Conservation (phyloP, 2,329 filamentous ascomycete species). For the Phaeophleospora eucalypticola region DNA sequence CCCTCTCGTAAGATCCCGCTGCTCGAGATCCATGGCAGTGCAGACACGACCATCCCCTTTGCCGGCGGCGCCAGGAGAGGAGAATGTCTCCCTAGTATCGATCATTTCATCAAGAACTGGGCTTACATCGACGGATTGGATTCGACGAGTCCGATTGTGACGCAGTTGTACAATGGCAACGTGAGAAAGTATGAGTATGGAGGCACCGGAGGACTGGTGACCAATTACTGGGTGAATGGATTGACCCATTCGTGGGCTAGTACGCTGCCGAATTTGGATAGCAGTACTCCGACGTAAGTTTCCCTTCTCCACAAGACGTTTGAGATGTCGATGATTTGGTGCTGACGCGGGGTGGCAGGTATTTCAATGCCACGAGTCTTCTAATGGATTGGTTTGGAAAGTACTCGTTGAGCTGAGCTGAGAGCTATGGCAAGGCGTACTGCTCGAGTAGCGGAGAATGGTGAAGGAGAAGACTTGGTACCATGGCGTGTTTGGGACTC, state of each 20-base stretch:
- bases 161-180: constrained; percentile 6
- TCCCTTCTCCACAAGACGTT: no score
- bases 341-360: no score
- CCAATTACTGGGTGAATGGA: neutral
- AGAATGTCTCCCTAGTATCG: constrained; percentile 25
- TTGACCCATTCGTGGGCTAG: constrained; percentile 2
- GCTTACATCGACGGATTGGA: constrained; percentile 32
- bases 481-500: no score
- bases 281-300: neutral
- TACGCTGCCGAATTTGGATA: neutral
- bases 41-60: constrained; percentile 41
- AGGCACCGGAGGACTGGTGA: neutral
- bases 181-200: constrained; percentile 1
- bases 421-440: no score
- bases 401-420: neutral
- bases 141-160: constrained; percentile 22
- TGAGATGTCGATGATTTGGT: no score
- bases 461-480: no score
- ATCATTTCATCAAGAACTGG: constrained; percentile 37
- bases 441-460: no score
- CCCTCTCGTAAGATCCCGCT: constrained; percentile 32
- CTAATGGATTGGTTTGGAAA: constrained; percentile 3
- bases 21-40: constrained; percentile 42
- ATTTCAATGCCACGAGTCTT: constrained; percentile 4
- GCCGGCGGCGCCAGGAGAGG: constrained; percentile 32